Conservation (phyloP, 176 grass and related monocot species). For the Panicum miliaceum region DNA sequence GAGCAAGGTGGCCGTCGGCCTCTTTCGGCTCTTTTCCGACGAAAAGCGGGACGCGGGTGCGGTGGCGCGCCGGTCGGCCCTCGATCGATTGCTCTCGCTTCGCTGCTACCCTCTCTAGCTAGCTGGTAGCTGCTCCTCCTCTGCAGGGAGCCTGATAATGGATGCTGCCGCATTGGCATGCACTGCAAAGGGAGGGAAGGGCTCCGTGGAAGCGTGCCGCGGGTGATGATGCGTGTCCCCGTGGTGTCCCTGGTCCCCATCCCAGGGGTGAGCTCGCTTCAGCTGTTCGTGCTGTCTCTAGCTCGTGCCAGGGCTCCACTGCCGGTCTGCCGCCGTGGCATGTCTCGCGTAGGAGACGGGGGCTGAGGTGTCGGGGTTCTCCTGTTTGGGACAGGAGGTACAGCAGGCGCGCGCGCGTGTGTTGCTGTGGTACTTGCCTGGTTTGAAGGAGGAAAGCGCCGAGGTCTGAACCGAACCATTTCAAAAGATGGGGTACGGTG, state of each 20-base stretch:
- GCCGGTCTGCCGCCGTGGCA: not conserved
- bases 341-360: not conserved
- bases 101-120: not conserved
- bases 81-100: not conserved
- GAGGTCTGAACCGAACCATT: not conserved
- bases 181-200: not conserved
- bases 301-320: not conserved
- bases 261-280: not conserved
- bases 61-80: not conserved
- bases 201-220: not conserved
- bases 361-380: not conserved
- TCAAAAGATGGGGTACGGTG: not conserved
- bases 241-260: conserved; percentile 3
- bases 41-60: conserved; percentile 10
- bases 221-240: conserved; percentile 8
- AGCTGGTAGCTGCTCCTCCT: not conserved
- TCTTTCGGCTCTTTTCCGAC: conserved; percentile 46
- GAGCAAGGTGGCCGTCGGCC: conserved; percentile 32
- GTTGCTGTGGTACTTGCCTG: not conserved
- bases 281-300: conserved; percentile 12
- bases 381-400: conserved; percentile 3
- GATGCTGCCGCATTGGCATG: not conserved
- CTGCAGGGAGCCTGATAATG: too few relatives aligned
- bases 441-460: not conserved
- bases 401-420: not conserved